Base-by-base conservation (phyloP, 306 rosid species). In the Vigna unguiculata region DNA sequence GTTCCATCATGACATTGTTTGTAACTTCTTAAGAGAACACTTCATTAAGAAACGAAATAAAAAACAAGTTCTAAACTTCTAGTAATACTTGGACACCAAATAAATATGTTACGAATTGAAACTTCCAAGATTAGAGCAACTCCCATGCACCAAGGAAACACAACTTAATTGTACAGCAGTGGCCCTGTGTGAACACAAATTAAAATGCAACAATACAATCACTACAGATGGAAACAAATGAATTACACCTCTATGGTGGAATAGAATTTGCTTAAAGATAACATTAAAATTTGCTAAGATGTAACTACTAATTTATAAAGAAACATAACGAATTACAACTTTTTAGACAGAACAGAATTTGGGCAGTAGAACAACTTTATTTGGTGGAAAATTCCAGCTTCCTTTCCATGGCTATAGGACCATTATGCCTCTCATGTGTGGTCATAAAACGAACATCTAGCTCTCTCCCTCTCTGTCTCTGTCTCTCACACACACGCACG, bases 1-100 rank as follows among this genome's bases (percentile, higher is more conserved):
- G 91, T 54, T 71, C 75, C 82, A 77, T 82, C 74, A 82, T n/a
- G 24, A 62, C 69, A 71, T 75, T 40, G 1, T 71, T 84, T 82
- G 38, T 71, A 81, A n/a, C 32, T 72, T 30, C 8, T 65, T 19
- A 46, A 53, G 34, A 40, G 47, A 66, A 58, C 13, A 74, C 32
- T 46, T 48, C 40, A 22, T 49, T 15, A 41, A 69, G 65, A 60
- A 72, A 57, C 69, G 7, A 22, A 65, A 72, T 57, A 76, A 43
- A 41, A 28, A 38, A 34, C 16, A 83, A 61, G 45, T 71, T 46
- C 65, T 24, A 74, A 21, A 34, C 71, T 22, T 78, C 57, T 2
- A 48, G 61, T 36, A 62, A 54, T 17, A 28, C 51, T 70, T 48
- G 40, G 34, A 64, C 71, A 71, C 78, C 52, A 48, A 28, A 49